Percentiles rank a stretch among this genome's conserved stretches.
Evolutionary conservation across 495 filamentous ascomycete species (phyloP).

Genomic region (Gamarada debralockiae): DNA sequence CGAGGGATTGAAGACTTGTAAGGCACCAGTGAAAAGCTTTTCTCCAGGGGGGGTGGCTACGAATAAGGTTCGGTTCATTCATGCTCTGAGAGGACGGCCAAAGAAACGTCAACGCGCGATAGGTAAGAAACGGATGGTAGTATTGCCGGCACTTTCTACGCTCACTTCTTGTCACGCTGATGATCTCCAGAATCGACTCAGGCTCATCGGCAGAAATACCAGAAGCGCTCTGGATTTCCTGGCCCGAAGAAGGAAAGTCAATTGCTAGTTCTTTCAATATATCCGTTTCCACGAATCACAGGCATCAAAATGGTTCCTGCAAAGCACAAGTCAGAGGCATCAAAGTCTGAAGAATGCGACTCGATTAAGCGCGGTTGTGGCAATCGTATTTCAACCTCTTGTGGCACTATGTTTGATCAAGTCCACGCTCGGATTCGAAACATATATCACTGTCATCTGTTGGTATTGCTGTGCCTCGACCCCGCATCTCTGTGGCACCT

Average conservation of each 20-base stretch:
- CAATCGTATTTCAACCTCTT: neutral
- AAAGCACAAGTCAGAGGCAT: neutral
- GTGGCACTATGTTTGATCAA: neutral
- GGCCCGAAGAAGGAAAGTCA: neutral
- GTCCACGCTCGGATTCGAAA: neutral
- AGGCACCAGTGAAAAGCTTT: neutral
- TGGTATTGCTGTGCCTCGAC: neutral
- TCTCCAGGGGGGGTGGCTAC: neutral
- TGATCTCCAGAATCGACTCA: neutral
- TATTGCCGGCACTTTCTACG: constrained; percentile 14
- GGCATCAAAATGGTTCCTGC: neutral
- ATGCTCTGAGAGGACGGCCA: neutral
- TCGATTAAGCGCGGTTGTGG: constrained; percentile 11
- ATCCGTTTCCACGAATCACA: neutral
- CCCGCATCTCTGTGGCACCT: neutral
- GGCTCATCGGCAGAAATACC: neutral
- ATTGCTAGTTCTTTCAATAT: neutral
- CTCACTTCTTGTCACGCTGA: neutral
- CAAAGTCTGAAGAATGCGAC: neutral
- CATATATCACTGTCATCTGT: neutral
- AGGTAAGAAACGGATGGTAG: neutral
- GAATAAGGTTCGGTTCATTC: neutral
- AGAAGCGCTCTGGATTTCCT: too few relatives aligned
- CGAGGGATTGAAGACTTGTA: neutral
- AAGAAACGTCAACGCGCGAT: constrained; percentile 3